A percentile compares a stretch with the other conserved stretches of the same genome.
These are phyloP conservation scores for Angophora floribunda DNA, from an alignment of 345 rosid genomes.

Conservation along the genomic window DNA sequence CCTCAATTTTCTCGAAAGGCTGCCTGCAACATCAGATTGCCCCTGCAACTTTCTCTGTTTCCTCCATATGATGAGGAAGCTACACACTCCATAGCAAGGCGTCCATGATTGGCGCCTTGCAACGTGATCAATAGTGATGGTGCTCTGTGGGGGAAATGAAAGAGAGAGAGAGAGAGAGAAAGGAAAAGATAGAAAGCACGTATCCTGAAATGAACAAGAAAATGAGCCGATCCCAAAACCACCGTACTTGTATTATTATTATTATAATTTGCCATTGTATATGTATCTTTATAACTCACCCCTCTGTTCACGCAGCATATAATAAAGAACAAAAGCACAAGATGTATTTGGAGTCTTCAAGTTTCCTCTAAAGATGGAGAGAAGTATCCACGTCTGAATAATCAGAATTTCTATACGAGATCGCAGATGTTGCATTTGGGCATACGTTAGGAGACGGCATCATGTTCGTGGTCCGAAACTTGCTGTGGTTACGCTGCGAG, in stretches of 20 bases:
- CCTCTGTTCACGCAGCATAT: not conserved
- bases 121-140: not conserved
- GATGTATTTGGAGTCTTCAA: not conserved
- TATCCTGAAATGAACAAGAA: not conserved
- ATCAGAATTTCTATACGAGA: constrained; percentile 14
- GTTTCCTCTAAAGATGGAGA: constrained; percentile 33
- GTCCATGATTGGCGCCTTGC: not conserved
- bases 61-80: not conserved
- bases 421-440: not conserved
- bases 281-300: not conserved
- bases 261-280: not conserved
- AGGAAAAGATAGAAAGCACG: not conserved
- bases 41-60: not conserved
- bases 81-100: not conserved
- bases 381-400: constrained; percentile 62
- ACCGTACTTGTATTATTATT: not conserved
- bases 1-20: not conserved
- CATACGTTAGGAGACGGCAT: constrained; percentile 11
- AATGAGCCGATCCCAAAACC: not conserved
- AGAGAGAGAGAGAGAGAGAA: not conserved
- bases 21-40: not conserved
- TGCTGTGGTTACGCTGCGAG: constrained; percentile 5
- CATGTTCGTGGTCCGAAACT: not conserved
- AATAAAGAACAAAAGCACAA: not conserved
- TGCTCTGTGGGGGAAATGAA: not conserved